Base-by-base conservation (phyloP, 2,329 filamentous ascomycete genomes). In the Fusarium pseudograminearum region DNA sequence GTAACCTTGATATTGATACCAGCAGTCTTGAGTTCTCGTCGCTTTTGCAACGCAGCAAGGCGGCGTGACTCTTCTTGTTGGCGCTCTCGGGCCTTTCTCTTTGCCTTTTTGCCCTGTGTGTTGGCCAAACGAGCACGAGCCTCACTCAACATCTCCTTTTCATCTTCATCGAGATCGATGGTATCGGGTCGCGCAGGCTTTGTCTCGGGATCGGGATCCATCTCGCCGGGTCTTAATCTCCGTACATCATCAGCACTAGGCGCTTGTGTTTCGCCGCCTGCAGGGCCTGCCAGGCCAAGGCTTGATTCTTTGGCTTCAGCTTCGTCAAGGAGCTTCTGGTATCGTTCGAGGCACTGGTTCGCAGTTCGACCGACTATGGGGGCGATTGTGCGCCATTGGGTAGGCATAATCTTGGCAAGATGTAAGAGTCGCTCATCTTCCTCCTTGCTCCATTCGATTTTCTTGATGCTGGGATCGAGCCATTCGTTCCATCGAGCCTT, bases 91-190 rank as follows among this genome's bases (percentile, higher is more conserved):
- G 96, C 96, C 85, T 99, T 99, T 73, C 96, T 86, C 85, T 99
- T 99, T 9, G 96, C 96, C 83, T 99, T 99, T 83, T 99, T 99
- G 78, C 96, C 96, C 81, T 98, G 96, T 14, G 96, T 98, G 76
- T 99, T 99, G 69, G 96, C 96, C 70, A 99, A 84, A 82, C 96
- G 93, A 58, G 96, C 96, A 78, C 96, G 93, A 73, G 96, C 96
- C 83, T 99, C 96, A 78, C 94, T 98, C 76, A 99, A 82, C 96
- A 99, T 99, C 81, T 99, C 96, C 84, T 99, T 98, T 81, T 99
- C 96, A 78, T 99, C 96, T 79, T 99, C 96, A 78, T 99, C 96
- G 75, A 99, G 89, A 80, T 99, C 96, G 78, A 99, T 96, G 8
- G 96, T 98, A 80, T 99, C 96, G 40, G 96, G 96, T 64, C 94